Conservation (phyloP, 2,329 filamentous ascomycete genomes). For the Pyrenophora graminea region DNA sequence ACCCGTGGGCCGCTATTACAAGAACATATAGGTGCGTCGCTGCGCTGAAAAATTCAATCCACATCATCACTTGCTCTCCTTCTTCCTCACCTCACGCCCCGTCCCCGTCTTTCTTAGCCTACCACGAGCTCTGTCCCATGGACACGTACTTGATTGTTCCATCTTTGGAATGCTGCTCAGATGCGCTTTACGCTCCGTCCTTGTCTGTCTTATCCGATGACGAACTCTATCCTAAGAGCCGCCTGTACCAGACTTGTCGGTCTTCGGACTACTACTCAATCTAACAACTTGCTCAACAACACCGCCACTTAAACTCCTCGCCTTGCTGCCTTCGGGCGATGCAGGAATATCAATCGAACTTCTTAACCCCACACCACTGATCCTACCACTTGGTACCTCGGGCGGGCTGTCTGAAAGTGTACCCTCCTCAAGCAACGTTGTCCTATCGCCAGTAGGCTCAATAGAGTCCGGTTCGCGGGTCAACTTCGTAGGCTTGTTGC, state of each 20-base stretch:
- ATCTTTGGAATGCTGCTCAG: conserved; percentile 25
- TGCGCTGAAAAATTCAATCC: background rate
- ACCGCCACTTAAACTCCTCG: conserved; percentile 31
- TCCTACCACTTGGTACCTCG: conserved; percentile 26
- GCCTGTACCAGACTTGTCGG: conserved; percentile 6
- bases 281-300: conserved; percentile 42
- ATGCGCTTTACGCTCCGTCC: conserved; percentile 2
- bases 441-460: conserved; percentile 28
- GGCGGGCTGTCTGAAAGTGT: conserved; percentile 25
- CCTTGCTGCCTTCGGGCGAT: conserved; percentile 18
- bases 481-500: conserved; percentile 14
- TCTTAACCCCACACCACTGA: conserved; percentile 37
- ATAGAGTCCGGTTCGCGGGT: conserved; percentile 36
- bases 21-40: background rate
- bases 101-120: background rate
- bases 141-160: conserved; percentile 3
- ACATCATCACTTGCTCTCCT: background rate
- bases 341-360: conserved; percentile 38
- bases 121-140: background rate
- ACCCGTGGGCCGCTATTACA: background rate
- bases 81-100: background rate
- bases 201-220: background rate
- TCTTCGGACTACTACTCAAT: conserved; percentile 30
- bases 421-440: conserved; percentile 18
- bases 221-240: conserved; percentile 3